These are phyloP conservation scores for Phragmites australis DNA, from an alignment of 176 grass and related monocot species.

Conservation along the genomic window DNA sequence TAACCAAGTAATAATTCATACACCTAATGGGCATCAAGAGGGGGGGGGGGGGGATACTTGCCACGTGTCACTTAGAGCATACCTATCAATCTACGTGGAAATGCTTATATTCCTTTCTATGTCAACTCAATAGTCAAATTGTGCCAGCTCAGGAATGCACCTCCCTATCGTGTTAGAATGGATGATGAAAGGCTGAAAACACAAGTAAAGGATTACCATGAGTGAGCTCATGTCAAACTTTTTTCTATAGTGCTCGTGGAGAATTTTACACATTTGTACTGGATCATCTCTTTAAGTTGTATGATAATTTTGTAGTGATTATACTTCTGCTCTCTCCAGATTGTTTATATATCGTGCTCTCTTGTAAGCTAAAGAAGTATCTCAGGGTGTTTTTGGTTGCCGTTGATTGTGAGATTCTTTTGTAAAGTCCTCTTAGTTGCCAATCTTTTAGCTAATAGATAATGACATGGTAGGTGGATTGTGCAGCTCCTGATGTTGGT, in stretches of 20 bases:
- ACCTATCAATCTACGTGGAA: background rate
- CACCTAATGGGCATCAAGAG: too few relatives aligned
- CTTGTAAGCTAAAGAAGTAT: slow-evolving; percentile 1
- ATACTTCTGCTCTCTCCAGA: background rate
- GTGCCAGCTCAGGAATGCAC: background rate
- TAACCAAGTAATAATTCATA: too few relatives aligned
- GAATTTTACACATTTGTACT: background rate
- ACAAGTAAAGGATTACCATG: background rate
- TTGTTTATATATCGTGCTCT: slow-evolving; percentile 1
- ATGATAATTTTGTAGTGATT: slow-evolving; percentile 16
- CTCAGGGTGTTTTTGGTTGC: background rate
- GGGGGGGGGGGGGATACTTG: too few relatives aligned
- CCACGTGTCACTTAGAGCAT: background rate
- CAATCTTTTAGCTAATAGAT: slow-evolving; percentile 73
- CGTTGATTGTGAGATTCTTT: slow-evolving; percentile 15
- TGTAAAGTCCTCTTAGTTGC: slow-evolving; percentile 18
- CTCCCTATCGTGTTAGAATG: slow-evolving; percentile 15
- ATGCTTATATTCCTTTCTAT: slow-evolving; percentile 21
- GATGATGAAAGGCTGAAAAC: background rate
- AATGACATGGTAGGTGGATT: slow-evolving; percentile 93
- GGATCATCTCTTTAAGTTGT: background rate
- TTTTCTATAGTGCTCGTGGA: background rate
- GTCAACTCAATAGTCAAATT: background rate
- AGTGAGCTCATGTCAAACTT: background rate
- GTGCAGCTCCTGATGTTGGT: slow-evolving; percentile 79